Base-by-base conservation (phyloP, 2,329 filamentous ascomycete species). In the Aspergillus ochraceus region DNA sequence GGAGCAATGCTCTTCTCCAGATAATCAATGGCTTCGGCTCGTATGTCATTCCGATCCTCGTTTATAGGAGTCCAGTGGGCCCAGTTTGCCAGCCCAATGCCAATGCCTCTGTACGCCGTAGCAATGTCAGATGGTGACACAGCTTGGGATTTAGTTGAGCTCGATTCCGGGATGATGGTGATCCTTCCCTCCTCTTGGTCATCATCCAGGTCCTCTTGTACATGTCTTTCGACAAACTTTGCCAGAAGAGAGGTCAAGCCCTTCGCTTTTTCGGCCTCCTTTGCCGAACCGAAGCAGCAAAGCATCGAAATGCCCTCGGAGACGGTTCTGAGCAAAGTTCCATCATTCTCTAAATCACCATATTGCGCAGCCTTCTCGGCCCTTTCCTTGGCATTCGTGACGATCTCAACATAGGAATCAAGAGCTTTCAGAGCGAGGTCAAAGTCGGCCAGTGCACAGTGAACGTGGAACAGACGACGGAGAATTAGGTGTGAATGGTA, bases 401-500 rank as follows among this genome's bases (percentile, higher is more conserved):
- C 86, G 64, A 99, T 90, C 57, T 96, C 91, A 42, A 96, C 81
- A 74, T 98, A 99, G 0, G 93, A 93, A 73, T 96, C 90, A 63
- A 97, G 91, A 0, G 95, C 91, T 71, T 92, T 92, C 74, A 96
- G 88, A 1, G 93, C 93, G 52, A 98, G 80, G 58, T 97, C 91
- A 66, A 97, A 98, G 67, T 99, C 94, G 9, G 92, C 92, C 19
- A 97, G 82, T 2, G 92, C 86, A 19, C 94, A 82, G 74, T 99
- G 95, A 2, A 97, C 89, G 11, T 87, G 89, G 72, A 98, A 98
- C 0, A 99, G 82, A 68, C 93, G 86, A 59, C 94, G 85, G 30
- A 99, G 80, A 62, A 98, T 90, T 10, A 92, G 81, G 1, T 94
- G 96, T 1, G 95, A 99, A 76, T 99, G 95, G 71, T 95, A 99